Percentiles rank a stretch among this genome's conserved stretches.
phyloP scores from a whole-genome alignment of 2,329 filamentous ascomycete genomes.

The Phoma herbarum region DNA sequence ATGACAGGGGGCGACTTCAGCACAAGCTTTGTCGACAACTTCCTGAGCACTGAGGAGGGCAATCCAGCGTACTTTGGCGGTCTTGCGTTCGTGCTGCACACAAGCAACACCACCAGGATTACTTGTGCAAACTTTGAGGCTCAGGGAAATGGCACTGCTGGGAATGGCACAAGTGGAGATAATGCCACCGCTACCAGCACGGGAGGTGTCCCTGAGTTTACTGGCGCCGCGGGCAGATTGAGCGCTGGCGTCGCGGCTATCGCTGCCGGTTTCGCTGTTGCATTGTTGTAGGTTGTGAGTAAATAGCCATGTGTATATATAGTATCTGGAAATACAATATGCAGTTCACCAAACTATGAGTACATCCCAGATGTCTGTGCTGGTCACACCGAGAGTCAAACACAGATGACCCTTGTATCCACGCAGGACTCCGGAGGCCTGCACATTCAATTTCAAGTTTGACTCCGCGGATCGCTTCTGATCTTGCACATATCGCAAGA shows the following conservation, averaged over 20 bases:
- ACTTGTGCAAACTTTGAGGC: constrained; percentile 63
- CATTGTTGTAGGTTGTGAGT: constrained; percentile 12
- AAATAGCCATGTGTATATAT: background rate
- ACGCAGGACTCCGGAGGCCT: background rate
- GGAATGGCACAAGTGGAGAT: constrained; percentile 17
- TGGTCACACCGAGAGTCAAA: too few species aligned
- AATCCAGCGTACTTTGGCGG: constrained; percentile 60
- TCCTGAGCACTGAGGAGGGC: constrained; percentile 55
- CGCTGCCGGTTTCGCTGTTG: constrained; percentile 24
- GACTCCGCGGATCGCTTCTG: background rate
- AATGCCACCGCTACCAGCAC: constrained; percentile 26
- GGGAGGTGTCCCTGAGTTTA: constrained; percentile 19
- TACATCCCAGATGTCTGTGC: too few species aligned
- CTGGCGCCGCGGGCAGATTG: constrained; percentile 26
- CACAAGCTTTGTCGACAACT: constrained; percentile 56
- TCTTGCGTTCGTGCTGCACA: constrained; percentile 62
- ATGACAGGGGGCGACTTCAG: constrained; percentile 38
- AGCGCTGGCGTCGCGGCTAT: constrained; percentile 18
- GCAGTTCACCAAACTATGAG: background rate
- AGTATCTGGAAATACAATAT: background rate
- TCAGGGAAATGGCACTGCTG: constrained; percentile 57
- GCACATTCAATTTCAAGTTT: background rate
- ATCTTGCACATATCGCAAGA: background rate
- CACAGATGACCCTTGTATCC: too few species aligned
- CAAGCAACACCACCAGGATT: constrained; percentile 59